phyloP scores from a whole-genome alignment of 768 basidiomycete species.

The Suillus placidus region DNA sequence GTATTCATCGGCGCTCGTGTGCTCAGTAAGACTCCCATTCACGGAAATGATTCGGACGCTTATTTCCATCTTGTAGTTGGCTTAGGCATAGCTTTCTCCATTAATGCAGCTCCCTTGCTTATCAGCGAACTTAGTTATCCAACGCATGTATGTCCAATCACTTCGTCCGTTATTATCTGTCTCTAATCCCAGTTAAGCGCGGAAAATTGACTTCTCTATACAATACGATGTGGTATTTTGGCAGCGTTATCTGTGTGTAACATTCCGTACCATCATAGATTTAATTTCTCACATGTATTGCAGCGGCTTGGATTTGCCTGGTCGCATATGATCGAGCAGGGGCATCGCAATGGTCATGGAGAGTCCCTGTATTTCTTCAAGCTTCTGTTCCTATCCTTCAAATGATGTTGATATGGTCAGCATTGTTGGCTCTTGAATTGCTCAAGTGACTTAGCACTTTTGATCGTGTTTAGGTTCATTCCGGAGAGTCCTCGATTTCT shows the following conservation, averaged over 20 bases:
- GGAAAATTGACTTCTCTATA: conserved; percentile 66
- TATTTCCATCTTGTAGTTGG: conserved; percentile 47
- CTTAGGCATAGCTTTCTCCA: conserved; percentile 60
- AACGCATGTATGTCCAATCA: conserved; percentile 51
- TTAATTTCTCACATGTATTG: conserved; percentile 3
- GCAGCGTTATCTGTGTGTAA: conserved; percentile 56
- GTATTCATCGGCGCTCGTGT: conserved; percentile 62
- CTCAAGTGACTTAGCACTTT: neutral
- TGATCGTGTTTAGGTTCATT: conserved; percentile 47
- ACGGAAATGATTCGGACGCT: neutral
- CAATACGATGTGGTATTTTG: conserved; percentile 77
- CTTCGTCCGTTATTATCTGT: neutral
- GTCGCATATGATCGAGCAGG: conserved; percentile 41
- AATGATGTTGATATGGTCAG: conserved; percentile 54
- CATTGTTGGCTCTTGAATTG: neutral
- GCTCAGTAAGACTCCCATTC: conserved; percentile 26
- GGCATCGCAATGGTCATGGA: conserved; percentile 59
- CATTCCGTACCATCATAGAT: neutral
- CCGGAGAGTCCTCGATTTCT: conserved; percentile 73
- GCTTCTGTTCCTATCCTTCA: conserved; percentile 60
- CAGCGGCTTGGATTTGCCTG: conserved; percentile 52
- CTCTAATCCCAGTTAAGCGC: conserved; percentile 30
- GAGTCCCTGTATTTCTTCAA: conserved; percentile 66
- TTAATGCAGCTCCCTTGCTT: conserved; percentile 64
- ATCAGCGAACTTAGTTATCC: conserved; percentile 72